Conservation (phyloP, 805 yeast species). For the Kodamaea nitidulidarum region DNA sequence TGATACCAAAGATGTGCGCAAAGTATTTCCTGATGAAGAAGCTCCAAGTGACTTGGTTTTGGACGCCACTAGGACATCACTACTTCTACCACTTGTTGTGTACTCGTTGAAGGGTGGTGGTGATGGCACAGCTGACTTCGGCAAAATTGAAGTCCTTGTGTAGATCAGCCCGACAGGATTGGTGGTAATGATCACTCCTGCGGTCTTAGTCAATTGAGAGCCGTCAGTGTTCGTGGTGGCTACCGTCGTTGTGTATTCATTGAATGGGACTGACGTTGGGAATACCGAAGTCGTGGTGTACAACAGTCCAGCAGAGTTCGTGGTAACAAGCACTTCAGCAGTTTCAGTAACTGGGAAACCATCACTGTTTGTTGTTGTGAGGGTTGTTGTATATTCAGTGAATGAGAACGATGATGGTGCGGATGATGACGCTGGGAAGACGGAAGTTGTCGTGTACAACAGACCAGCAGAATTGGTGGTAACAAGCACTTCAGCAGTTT, state of each 20-base stretch:
- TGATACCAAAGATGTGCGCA: too few species aligned
- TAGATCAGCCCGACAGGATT: too few species aligned
- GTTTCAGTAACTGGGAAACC: conserved; percentile 15
- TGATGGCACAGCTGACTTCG: too few species aligned
- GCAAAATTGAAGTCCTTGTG: too few species aligned
- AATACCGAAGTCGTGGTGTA: conserved; percentile 14
- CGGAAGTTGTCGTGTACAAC: conserved; percentile 12
- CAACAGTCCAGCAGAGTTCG: conserved; percentile 13
- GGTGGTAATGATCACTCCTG: too few species aligned
- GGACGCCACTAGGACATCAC: too few species aligned
- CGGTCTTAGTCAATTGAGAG: too few species aligned
- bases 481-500: conserved; percentile 17
- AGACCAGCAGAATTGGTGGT: conserved; percentile 9
- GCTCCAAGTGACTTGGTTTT: too few species aligned
- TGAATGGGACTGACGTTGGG: conserved; percentile 6
- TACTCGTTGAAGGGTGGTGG: too few species aligned
- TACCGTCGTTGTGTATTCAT: conserved; percentile 7
- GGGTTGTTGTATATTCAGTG: conserved; percentile 17
- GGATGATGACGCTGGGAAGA: conserved; percentile 1
- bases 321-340: conserved; percentile 17
- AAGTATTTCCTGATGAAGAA: too few species aligned
- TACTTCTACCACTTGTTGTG: too few species aligned
- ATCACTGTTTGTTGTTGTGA: conserved; percentile 7
- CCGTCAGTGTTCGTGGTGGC: too few species aligned
- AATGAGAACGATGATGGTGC: not conserved